These are phyloP conservation scores for Fusarium cicatricum DNA, from an alignment of 2,329 filamentous ascomycete genomes.

Conservation along the genomic window DNA sequence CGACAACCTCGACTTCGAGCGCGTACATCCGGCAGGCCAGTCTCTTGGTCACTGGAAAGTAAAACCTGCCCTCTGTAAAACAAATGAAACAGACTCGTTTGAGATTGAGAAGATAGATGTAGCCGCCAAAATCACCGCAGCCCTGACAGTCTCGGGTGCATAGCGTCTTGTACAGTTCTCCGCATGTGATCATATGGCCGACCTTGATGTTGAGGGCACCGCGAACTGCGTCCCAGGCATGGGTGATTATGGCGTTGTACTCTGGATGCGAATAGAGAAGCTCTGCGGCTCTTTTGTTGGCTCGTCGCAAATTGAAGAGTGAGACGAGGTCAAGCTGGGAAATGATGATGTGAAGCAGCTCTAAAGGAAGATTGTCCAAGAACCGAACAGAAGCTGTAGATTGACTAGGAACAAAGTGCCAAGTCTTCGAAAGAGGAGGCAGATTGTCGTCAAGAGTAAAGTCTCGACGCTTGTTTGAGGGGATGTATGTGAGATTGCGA, in stretches of 20 bases:
- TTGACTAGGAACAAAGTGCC: neutral
- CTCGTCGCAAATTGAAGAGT: neutral
- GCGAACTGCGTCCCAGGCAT: constrained; percentile 5
- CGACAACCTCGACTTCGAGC: neutral
- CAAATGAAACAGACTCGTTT: constrained; percentile 10
- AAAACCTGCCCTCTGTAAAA: neutral
- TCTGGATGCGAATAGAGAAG: constrained; percentile 1
- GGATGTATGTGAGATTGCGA: neutral
- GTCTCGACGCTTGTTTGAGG: neutral
- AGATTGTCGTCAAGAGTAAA: constrained; percentile 2
- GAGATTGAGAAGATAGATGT: constrained; percentile 16
- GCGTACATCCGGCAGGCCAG: neutral
- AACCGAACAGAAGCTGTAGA: neutral
- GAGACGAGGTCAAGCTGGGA: constrained; percentile 4
- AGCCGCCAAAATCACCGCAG: constrained; percentile 13
- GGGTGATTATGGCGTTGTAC: constrained; percentile 1
- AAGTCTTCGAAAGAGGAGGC: neutral
- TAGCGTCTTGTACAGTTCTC: neutral
- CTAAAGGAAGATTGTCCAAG: neutral
- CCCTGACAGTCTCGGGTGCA: constrained; percentile 4
- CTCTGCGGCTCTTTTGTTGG: constrained; percentile 5
- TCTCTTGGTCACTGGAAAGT: neutral
- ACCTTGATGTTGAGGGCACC: constrained; percentile 1
- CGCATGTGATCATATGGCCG: neutral
- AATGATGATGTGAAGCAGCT: constrained; percentile 2